These are phyloP conservation scores for Lichina pygmaea DNA, from an alignment of 495 filamentous ascomycete genomes.

Conservation along the genomic window DNA sequence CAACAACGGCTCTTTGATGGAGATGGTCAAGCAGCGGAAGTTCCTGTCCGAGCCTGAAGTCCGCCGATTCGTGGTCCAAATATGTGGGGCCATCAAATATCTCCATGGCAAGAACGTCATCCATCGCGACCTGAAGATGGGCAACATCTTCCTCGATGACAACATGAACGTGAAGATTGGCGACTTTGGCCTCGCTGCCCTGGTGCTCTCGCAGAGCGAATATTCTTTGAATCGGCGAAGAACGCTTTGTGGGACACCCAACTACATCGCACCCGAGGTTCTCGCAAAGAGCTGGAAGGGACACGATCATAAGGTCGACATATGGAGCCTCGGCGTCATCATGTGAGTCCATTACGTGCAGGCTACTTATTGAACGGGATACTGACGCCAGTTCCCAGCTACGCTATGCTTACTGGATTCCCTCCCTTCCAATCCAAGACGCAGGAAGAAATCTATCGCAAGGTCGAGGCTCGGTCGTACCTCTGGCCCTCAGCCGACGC, in stretches of 20 bases:
- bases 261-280: constrained; percentile 96
- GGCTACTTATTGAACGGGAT: background rate
- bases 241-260: constrained; percentile 89
- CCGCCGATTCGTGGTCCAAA: constrained; percentile 73
- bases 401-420: constrained; percentile 73
- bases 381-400: constrained; percentile 19
- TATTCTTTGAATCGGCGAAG: constrained; percentile 48
- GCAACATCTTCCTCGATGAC: constrained; percentile 85
- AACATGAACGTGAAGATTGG: constrained; percentile 97
- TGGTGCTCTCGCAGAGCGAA: constrained; percentile 66
- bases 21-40: constrained; percentile 78
- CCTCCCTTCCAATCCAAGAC: constrained; percentile 73
- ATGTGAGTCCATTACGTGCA: constrained; percentile 27
- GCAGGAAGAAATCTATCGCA: constrained; percentile 62
- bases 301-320: constrained; percentile 79
- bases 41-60: constrained; percentile 77
- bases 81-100: constrained; percentile 89
- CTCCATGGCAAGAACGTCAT: constrained; percentile 86
- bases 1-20: constrained; percentile 90
- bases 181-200: constrained; percentile 88
- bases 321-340: constrained; percentile 93
- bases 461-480: constrained; percentile 42
- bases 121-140: constrained; percentile 92
- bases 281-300: constrained; percentile 65
- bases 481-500: constrained; percentile 41